Conservation (phyloP, 2,329 filamentous ascomycete genomes). For the Alternaria viburni region DNA sequence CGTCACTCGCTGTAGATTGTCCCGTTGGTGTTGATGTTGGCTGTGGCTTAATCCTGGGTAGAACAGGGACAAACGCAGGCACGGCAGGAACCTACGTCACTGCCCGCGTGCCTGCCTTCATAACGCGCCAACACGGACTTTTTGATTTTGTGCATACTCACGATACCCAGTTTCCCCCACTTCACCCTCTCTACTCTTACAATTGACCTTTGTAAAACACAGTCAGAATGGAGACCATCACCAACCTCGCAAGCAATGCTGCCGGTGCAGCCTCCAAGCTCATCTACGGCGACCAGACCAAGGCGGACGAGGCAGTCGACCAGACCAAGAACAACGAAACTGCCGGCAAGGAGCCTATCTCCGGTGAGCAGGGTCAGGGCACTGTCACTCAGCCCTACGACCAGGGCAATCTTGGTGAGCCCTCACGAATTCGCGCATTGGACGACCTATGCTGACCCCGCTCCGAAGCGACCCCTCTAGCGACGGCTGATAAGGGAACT, state of each 20-base stretch:
- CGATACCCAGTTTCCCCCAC: not conserved
- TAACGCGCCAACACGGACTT: constrained; percentile 12
- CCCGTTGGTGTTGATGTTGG: constrained; percentile 17
- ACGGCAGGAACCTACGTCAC: constrained; percentile 28
- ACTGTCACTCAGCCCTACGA: constrained; percentile 76
- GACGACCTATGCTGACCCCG: constrained; percentile 9
- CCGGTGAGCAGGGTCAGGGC: constrained; percentile 72
- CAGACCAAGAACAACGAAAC: constrained; percentile 47
- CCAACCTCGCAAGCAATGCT: constrained; percentile 38
- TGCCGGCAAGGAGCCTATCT: constrained; percentile 69
- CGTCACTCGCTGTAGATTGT: constrained; percentile 21
- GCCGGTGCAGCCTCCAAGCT: constrained; percentile 41
- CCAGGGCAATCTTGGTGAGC: constrained; percentile 69
- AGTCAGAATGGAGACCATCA: constrained; percentile 48
- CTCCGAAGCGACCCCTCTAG: constrained; percentile 21
- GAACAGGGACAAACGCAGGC: constrained; percentile 17
- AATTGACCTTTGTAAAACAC: not conserved
- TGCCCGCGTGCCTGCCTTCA: constrained; percentile 18
- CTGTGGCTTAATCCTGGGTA: constrained; percentile 10
- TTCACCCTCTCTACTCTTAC: not conserved
- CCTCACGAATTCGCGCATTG: not conserved
- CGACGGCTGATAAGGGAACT: constrained; percentile 10
- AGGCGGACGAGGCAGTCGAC: constrained; percentile 8
- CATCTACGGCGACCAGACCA: constrained; percentile 46
- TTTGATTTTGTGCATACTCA: constrained; percentile 4